Evolutionary conservation across 805 yeast species (phyloP), one percentile per base, ranked within the genome.

Genomic region (Saturnispora galanensis): DNA sequence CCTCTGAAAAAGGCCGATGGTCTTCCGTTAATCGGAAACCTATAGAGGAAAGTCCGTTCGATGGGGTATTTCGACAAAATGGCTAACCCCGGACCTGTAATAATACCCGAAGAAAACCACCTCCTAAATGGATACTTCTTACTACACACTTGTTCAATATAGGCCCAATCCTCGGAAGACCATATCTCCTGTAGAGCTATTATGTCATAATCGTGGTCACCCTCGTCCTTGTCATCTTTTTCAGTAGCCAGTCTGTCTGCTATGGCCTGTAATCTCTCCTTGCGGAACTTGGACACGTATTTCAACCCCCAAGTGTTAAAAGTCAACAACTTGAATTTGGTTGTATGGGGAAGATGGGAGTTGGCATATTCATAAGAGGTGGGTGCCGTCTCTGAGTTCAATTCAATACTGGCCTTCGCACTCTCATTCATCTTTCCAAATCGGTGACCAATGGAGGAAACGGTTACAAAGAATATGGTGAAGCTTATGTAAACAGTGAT

Each of bases 111-210:
- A 47, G 76, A 77, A 65, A 83, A 93, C 42, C 74, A 67, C 48
- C 96, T 72, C 42, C 77, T 62, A 59, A 76, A 79, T 0, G 90
- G 89, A 52, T 73, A 84, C 33, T 56, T 57, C 1, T 53, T 52
- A 2, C 59, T 44, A 47, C 88, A 75, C 5, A 58, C 60, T 3
- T 51, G 48, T 13, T 70, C 69, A 16, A 93, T 62, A 49, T 76
- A 75, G 1, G 76, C 73, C 89, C 89, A 89, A 60, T 93, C 98
- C 39, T 74, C 78, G 50, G 78, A 73, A 34, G 81, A 81, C 98
- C 98, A 93, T 10, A 93, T 72, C 58, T 93, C 98, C 60, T 93
- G 98, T n/a, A 93, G 67, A 1, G 96, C 96, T 6, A 93, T 75
- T 10, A 93, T 73, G 62, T 93, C 96, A 62, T 84, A 87, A 15